Base-by-base conservation (phyloP, 1,139 yeast genomes). In the Yamadazyma friedrichii region DNA sequence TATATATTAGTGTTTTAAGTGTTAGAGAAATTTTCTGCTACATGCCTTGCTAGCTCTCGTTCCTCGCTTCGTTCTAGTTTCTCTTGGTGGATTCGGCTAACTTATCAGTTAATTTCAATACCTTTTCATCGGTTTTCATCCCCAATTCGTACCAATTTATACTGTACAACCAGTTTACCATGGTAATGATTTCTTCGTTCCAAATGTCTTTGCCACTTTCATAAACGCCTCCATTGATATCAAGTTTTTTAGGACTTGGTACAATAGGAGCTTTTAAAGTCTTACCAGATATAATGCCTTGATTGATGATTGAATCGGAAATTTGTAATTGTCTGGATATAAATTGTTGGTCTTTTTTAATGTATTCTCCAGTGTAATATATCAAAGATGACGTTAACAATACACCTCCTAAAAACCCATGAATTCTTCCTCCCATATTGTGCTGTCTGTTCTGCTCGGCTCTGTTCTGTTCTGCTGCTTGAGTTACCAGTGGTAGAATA, bases 181-280 rank as follows among this genome's bases (percentile, higher is more conserved):
- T 75, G 37, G 68, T 72, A 48, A 84, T 73, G 40, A 88, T 76
- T 57, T 86, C 94, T 40, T 78, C 82, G 55, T 88, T 84, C 96
- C 96, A 88, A 36, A 87, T 71, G 55, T 88, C 95, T 53, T 83
- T 86, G 47, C 78, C 70, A 0, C 91, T 82, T 59, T 88, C 93
- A 9, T 80, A 43, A 22, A 48, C 54, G 12, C 58, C 58, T 31
- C 70, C 64, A 31, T 74, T 69, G 33, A 80, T 70, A 35, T 74
- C 64, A 13, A 31, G 39, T n/a, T 27, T 39, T 37, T 44, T 40
- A 16, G 47, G 45, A 9, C 30, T 31, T 9, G 36, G 36, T 31
- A 63, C 56, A 44, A 73, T 76, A 16, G 70, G 63, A 20, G 71
- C 52, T 49, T 59, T 65, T 46, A 58, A 61, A 50, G 62, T 72